Evolutionary conservation across 768 basidiomycete genomes (phyloP), one percentile per base, ranked within the genome.

Genomic region (Mycena kentingensis): DNA sequence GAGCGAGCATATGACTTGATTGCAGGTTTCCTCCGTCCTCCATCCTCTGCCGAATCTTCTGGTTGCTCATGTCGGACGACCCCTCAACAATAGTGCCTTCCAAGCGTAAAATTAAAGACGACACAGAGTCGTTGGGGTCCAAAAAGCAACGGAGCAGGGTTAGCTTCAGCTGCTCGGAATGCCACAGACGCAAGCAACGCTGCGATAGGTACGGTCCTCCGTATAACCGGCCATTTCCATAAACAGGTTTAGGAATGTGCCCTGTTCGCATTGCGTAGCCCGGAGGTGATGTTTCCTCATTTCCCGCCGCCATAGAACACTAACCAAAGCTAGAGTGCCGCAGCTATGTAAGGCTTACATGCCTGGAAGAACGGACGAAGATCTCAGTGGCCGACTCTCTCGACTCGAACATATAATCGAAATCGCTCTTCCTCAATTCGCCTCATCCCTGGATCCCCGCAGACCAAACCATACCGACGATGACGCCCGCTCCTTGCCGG

Each of bases 291-390:
- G n/a, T n/a, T n/a, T n/a, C n/a, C n/a, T n/a, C n/a, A n/a, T n/a
- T n/a, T n/a, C n/a, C n/a, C n/a, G n/a, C n/a, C n/a, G n/a, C n/a
- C n/a, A n/a, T n/a, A n/a, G n/a, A n/a, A n/a, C n/a, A n/a, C n/a
- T n/a, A n/a, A n/a, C n/a, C n/a, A n/a, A n/a, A n/a, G n/a, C n/a
- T n/a, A n/a, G 91, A 68, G 89, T 93, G 0, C 90, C 90, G 26
- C 89, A 92, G 53, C 73, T 93, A 36, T 93, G 90, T 74, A 89
- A 89, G 66, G 85, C 90, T 0, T 93, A 93, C 64, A 92, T 88
- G 6, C 91, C 90, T 10, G 90, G 90, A 51, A 93, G 92, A 66
- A 76, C 83, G 15, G 91, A 93, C 68, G 87, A 90, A 64, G 90
- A 93, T 68, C 72, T 93, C 41, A 83, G 79, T 60, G 79, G 82